Evolutionary conservation across 306 rosid genomes (phyloP).

Genomic region (Begonia peltatifolia): DNA sequence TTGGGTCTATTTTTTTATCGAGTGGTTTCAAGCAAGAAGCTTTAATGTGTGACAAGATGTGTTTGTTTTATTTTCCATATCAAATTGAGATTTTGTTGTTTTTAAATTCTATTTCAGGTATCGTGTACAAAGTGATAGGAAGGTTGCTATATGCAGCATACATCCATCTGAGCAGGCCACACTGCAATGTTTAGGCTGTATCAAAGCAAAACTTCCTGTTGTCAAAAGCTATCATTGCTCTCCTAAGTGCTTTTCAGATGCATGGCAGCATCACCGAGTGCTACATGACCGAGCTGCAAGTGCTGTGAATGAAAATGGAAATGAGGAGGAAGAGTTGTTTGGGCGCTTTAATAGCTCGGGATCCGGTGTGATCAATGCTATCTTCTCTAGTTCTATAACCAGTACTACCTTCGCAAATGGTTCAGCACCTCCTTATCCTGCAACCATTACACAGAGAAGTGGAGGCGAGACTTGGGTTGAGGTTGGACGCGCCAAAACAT

Average conservation of each 20-base stretch:
- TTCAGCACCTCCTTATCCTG: constrained; percentile 61
- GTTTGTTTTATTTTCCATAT: background rate
- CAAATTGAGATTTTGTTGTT: background rate
- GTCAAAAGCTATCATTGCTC: constrained; percentile 92
- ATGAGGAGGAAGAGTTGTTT: constrained; percentile 73
- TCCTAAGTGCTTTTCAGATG: constrained; percentile 81
- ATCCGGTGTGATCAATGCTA: constrained; percentile 35
- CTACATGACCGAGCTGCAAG: constrained; percentile 89
- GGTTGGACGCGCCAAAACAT: constrained; percentile 68
- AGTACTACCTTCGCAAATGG: constrained; percentile 65
- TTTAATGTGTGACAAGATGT: background rate
- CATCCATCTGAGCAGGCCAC: constrained; percentile 97
- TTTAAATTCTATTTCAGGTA: constrained; percentile 45
- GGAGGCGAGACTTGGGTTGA: constrained; percentile 89
- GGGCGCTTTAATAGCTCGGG: constrained; percentile 67
- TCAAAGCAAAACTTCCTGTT: constrained; percentile 65
- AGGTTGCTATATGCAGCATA: constrained; percentile 73
- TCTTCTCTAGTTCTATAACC: constrained; percentile 53
- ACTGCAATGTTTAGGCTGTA: constrained; percentile 81
- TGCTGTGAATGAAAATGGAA: constrained; percentile 75
- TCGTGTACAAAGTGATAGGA: constrained; percentile 77
- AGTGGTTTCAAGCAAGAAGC: no score
- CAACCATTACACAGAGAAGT: constrained; percentile 55
- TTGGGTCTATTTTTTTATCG: no score
- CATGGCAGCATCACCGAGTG: constrained; percentile 95